Evolutionary conservation across 2,329 filamentous ascomycete genomes (phyloP), one percentile per base, ranked within the genome.

Genomic region (Podosphaera leucotricha): DNA sequence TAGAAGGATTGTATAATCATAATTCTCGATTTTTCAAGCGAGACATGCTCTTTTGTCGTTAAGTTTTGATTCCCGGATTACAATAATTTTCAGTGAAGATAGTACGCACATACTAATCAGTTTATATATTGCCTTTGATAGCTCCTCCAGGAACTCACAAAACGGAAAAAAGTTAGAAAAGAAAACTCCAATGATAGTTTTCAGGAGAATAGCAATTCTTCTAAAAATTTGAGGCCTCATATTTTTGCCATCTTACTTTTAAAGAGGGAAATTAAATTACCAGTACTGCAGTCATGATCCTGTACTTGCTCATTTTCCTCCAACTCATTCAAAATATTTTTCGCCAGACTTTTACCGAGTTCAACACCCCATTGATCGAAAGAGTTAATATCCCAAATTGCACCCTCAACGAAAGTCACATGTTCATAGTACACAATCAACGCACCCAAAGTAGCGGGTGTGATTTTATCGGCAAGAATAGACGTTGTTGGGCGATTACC

Each of bases 291-390:
- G 61, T 98, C 90, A 64, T 98, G 90, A 24, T 19, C 33, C 47
- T 66, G 66, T 44, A 76, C 76, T 54, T 72, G 75, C 48, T 74
- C 81, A n/a, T 71, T 62, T 59, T 78, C 71, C 52, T 94, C 85
- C 47, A 98, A 71, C 70, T 98, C 90, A 57, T 64, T 63, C 55
- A 83, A 77, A 51, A 86, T 85, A 67, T 84, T 86, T 77, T 87
- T 95, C 49, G 90, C 90, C 52, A 98, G 68, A 36, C 80, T 77
- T 78, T 98, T 98, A 62, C 90, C 90, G 49, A 98, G 69, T 71
- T 98, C 90, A 38, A 98, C 90, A 65, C 90, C 90, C 90, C 90
- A 98, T 70, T 98, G 90, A 66, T 98, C 90, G 60, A 95, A 98
- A 58, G 79, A 85, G 75, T 98, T 98, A 70, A 98, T 93, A 67